Base-by-base conservation (phyloP, 2,329 filamentous ascomycete genomes). In the Trichoderma semiorbis region DNA sequence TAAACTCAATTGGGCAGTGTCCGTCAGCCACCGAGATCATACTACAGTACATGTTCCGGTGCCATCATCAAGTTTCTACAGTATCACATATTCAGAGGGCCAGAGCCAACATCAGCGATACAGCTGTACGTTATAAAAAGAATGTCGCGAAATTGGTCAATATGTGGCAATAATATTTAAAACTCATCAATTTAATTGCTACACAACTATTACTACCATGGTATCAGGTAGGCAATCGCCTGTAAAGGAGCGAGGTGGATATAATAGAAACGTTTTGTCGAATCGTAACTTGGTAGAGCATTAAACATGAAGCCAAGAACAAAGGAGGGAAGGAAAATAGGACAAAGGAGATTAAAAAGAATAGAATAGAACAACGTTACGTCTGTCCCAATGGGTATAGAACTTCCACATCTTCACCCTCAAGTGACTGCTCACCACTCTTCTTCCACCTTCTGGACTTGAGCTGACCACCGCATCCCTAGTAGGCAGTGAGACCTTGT, bases 361-460 rank as follows among this genome's bases (percentile, higher is more conserved):
- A 57, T 7, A 30, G 32, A 24, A 47, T 34, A 30, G 26, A 16
- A 39, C 53, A 43, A 12, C 28, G 11, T 70, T 32, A 70, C 50
- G 50, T 64, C 18, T 60, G 71, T 66, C 62, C 69, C 53, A 69
- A 65, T 55, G 75, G 75, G 72, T 75, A 76, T 74, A 76, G 72
- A 62, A 69, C 61, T 63, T 69, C 39, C 34, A 64, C 47, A 12
- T 58, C 61, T 39, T 47, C 69, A 21, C 60, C 60, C 2, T 64
- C 71, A 5, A 63, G 66, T 43, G 71, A 65, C 10, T 50, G 66
- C 10, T 67, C 47, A 18, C 64, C 55, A 10, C 21, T 53, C 26
- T 63, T 70, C 36, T 64, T 69, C 39, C 69, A 66, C 28, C 70
- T 36, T 65, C 43, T 50, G 11, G 69, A 34, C 18, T 66, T 64